Percentiles rank a stretch among this genome's conserved stretches.
Conservation (phyloP, 1,284 basidiomycete species). For the Meripilus lineatus region DNA sequence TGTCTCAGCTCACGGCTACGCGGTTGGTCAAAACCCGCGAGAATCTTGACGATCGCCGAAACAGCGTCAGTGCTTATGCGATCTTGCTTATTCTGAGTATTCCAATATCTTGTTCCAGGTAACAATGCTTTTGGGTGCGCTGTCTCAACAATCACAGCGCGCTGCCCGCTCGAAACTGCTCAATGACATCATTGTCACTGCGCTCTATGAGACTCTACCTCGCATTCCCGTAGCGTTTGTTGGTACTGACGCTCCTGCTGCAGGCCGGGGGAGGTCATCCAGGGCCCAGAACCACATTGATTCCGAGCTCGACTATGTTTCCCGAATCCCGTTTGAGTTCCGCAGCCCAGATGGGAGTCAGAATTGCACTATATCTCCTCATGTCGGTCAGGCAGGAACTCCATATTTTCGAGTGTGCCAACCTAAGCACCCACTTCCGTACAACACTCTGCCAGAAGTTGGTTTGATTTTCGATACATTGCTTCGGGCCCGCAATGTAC, state of each 20-base stretch:
- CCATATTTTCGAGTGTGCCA: not conserved
- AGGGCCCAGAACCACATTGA: not conserved
- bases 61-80: too few relatives aligned
- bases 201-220: not conserved
- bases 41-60: too few relatives aligned
- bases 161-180: too few relatives aligned
- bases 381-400: not conserved
- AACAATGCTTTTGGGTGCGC: too few relatives aligned
- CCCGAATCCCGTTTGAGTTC: not conserved
- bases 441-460: not conserved
- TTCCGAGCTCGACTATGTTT: not conserved
- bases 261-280: too few relatives aligned
- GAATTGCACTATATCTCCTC: not conserved
- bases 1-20: too few relatives aligned
- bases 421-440: not conserved
- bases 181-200: not conserved
- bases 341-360: not conserved
- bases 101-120: too few relatives aligned
- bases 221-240: not conserved
- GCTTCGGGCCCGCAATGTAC: not conserved
- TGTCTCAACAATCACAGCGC: too few relatives aligned
- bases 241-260: not conserved
- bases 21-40: too few relatives aligned
- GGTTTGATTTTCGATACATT: not conserved
- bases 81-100: too few relatives aligned